Evolutionary conservation across 2,329 filamentous ascomycete species (phyloP), one percentile per base, ranked within the genome.

Genomic region (Dothideomycetidae sp.): DNA sequence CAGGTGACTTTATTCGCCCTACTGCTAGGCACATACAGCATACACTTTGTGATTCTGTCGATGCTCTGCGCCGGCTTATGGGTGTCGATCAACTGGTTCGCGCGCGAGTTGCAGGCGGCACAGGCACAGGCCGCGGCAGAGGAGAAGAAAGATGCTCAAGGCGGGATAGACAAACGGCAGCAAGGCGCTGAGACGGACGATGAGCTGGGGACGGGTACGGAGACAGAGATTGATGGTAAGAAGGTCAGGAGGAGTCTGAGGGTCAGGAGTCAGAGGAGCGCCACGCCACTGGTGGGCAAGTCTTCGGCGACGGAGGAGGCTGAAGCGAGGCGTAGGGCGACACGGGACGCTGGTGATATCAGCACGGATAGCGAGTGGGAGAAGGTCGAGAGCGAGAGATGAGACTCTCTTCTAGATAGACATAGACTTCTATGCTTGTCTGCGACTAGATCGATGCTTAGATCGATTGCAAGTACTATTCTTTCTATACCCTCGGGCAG

Each of bases 61-160:
- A 52, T 77, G 41, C 66, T 98, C 7, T 83, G 75, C 45, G 86
- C 64, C 19, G 81, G 81, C 3, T 68, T 96, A 23, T 98, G 90
- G 90, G 85, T 73, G 65, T 75, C 81, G 40, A 86, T 96, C 62
- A 96, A 96, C 70, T 98, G 90, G 90, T 96, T 98, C 54, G 85
- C 83, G 39, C 62, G 63, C 31, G 88, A 78, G 53, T 57, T 78
- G 36, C 54, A 57, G 18, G 59, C 60, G 19, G 60, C 63, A 45
- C 56, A 67, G 46, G 53, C 52, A 30, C 56, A 61, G 48, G 59
- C 67, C 48, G 64, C 66, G 48, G 66, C 70, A 45, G 64, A 64
- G 12, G 65, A 64, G 44, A 54, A 57, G 49, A 47, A 54, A 51
- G 58, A 45, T 57, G 42, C 68, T 71, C 52, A 60, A 52, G 29